Percentiles rank a stretch among this genome's conserved stretches.
phyloP scores from a whole-genome alignment of 2,329 filamentous ascomycete species.

The Tolypocladium tundrense region DNA sequence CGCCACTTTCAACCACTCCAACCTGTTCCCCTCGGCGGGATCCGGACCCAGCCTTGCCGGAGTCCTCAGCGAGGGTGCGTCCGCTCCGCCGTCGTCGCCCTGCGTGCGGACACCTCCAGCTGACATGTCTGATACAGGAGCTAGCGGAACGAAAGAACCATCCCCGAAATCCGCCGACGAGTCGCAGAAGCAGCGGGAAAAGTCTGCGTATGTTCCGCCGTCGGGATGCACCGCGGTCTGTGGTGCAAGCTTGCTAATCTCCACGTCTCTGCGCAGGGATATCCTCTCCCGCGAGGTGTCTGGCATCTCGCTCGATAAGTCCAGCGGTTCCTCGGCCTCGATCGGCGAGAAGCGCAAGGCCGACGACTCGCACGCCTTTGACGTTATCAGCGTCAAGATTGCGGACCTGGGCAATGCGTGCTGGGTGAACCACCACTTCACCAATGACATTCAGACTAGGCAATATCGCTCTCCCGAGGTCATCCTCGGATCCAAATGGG shows the following conservation, averaged over 20 bases:
- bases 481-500: constrained; percentile 94
- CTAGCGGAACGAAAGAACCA: constrained; percentile 27
- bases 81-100: neutral
- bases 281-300: constrained; percentile 87
- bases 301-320: constrained; percentile 84
- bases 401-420: constrained; percentile 96
- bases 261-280: constrained; percentile 44
- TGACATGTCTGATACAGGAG: constrained; percentile 12
- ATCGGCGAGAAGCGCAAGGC: constrained; percentile 52
- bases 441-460: constrained; percentile 96
- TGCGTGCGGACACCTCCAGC: constrained; percentile 5
- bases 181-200: constrained; percentile 75
- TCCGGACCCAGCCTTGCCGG: constrained; percentile 72
- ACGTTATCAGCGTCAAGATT: constrained; percentile 97
- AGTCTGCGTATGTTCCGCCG: constrained; percentile 65
- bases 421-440: constrained; percentile 98
- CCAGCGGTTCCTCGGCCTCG: constrained; percentile 37
- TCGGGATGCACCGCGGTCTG: neutral
- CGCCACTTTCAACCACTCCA: constrained; percentile 73
- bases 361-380: constrained; percentile 46
- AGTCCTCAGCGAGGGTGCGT: constrained; percentile 68
- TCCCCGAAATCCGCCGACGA: constrained; percentile 47
- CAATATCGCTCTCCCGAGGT: constrained; percentile 97
- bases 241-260: neutral
- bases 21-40: constrained; percentile 54